Conservation (phyloP, 2,329 filamentous ascomycete species). For the Penicillium sp. region DNA sequence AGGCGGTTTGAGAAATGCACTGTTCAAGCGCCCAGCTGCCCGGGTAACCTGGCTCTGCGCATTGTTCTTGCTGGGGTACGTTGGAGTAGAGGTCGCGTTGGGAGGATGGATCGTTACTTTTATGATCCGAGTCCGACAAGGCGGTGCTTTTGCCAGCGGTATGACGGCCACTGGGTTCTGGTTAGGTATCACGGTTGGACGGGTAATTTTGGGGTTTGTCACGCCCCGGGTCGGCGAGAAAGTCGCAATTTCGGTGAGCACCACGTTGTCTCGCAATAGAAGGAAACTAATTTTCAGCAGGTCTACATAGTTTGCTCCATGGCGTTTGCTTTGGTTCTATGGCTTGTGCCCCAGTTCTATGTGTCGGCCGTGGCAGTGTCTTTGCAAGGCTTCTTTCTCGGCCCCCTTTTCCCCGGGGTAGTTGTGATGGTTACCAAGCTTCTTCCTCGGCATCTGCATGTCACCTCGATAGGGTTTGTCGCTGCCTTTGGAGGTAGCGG, state of each 20-base stretch:
- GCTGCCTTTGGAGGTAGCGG: constrained; percentile 74
- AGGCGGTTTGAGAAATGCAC: constrained; percentile 17
- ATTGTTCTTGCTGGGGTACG: constrained; percentile 73
- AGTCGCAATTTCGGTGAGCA: constrained; percentile 50
- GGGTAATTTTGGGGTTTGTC: constrained; percentile 70
- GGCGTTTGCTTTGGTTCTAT: constrained; percentile 69
- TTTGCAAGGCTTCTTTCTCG: constrained; percentile 74
- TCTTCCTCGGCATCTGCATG: constrained; percentile 69
- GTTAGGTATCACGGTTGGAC: constrained; percentile 74
- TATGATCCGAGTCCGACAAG: constrained; percentile 75
- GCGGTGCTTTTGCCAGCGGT: constrained; percentile 67
- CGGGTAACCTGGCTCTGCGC: constrained; percentile 37
- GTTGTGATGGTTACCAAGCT: constrained; percentile 72
- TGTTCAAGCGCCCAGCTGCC: constrained; percentile 21
- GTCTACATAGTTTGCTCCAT: constrained; percentile 64
- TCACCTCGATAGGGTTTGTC: constrained; percentile 77
- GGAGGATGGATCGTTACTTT: constrained; percentile 83
- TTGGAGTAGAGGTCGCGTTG: constrained; percentile 68
- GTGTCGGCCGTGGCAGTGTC: constrained; percentile 69
- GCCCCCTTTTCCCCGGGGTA: constrained; percentile 73
- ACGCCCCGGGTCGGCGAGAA: constrained; percentile 69
- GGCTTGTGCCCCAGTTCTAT: constrained; percentile 75
- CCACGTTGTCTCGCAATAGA: not conserved
- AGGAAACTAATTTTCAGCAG: constrained; percentile 11
- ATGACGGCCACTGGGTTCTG: constrained; percentile 79